Evolutionary conservation across 441 rosid genomes (phyloP).

Genomic region (Lepidium campestre): DNA sequence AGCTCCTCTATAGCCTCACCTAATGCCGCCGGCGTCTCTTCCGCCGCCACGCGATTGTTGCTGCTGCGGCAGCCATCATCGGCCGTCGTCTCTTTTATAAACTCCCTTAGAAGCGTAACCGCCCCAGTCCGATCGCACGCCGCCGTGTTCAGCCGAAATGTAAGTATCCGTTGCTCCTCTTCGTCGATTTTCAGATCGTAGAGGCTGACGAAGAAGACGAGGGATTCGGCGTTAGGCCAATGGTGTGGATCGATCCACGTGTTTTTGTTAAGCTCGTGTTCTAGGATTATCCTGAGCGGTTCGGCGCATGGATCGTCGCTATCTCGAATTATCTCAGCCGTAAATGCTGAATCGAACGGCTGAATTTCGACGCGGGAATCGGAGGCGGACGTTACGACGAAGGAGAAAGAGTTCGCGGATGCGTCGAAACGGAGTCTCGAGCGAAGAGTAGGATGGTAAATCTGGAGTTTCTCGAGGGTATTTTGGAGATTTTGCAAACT

Average conservation of each 20-base stretch:
- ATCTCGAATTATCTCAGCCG: constrained; percentile 35
- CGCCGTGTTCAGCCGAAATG: constrained; percentile 59
- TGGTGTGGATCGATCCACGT: constrained; percentile 42
- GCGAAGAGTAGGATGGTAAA: constrained; percentile 64
- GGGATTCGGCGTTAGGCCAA: constrained; percentile 17
- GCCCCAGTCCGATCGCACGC: constrained; percentile 78
- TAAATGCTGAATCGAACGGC: constrained; percentile 43
- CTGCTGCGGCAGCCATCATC: neutral
- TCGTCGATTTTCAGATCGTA: constrained; percentile 36
- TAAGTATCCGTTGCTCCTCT: constrained; percentile 32
- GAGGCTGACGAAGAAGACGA: constrained; percentile 42
- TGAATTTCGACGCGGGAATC: constrained; percentile 40
- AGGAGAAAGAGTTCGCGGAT: constrained; percentile 44
- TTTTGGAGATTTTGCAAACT: constrained; percentile 37
- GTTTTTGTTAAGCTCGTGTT: constrained; percentile 68
- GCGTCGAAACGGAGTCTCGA: constrained; percentile 53
- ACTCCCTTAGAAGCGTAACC: constrained; percentile 44
- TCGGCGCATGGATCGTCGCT: constrained; percentile 13
- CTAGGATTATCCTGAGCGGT: constrained; percentile 45
- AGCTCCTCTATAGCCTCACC: constrained; percentile 58
- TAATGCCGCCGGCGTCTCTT: constrained; percentile 13
- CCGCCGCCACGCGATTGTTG: neutral
- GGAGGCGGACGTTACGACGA: constrained; percentile 43
- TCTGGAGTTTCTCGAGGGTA: constrained; percentile 51
- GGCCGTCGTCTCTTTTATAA: constrained; percentile 27